Evolutionary conservation across 805 yeast genomes (phyloP).

Genomic region (Sungouiozyma intestinalis): DNA sequence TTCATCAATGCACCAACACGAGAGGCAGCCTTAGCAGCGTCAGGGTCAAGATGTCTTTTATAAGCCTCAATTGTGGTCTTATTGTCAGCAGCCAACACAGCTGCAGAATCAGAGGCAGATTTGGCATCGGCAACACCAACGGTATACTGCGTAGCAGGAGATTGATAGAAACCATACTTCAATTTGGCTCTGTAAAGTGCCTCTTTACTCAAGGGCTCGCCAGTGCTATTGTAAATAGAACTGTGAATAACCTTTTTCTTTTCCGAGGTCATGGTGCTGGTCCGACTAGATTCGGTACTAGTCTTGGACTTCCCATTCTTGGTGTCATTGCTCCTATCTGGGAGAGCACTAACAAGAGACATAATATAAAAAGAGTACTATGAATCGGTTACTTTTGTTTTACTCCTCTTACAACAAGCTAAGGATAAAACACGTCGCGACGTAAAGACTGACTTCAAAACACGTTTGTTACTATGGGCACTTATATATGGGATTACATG

Average conservation of each 20-base stretch:
- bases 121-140: slow-evolving; percentile 53
- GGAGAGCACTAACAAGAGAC: slow-evolving; percentile 26
- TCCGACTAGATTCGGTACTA: slow-evolving; percentile 1
- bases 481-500: neutral
- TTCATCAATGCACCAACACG: slow-evolving; percentile 7
- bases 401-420: neutral
- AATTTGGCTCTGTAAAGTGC: slow-evolving; percentile 67
- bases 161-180: slow-evolving; percentile 44
- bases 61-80: slow-evolving; percentile 54
- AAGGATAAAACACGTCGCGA: too few relatives aligned
- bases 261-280: slow-evolving; percentile 5
- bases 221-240: slow-evolving; percentile 52
- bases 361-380: slow-evolving; percentile 6
- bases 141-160: slow-evolving; percentile 41
- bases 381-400: neutral
- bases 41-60: slow-evolving; percentile 36
- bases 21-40: slow-evolving; percentile 27
- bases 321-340: slow-evolving; percentile 5
- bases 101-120: slow-evolving; percentile 65
- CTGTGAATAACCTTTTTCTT: neutral
- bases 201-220: slow-evolving; percentile 62
- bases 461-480: too few relatives aligned
- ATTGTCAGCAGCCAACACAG: slow-evolving; percentile 54
- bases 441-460: neutral
- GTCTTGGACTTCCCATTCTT: slow-evolving; percentile 3